Evolutionary conservation across 495 filamentous ascomycete species (phyloP), one percentile per base, ranked within the genome.

Genomic region (Aspergillus avenaceus): DNA sequence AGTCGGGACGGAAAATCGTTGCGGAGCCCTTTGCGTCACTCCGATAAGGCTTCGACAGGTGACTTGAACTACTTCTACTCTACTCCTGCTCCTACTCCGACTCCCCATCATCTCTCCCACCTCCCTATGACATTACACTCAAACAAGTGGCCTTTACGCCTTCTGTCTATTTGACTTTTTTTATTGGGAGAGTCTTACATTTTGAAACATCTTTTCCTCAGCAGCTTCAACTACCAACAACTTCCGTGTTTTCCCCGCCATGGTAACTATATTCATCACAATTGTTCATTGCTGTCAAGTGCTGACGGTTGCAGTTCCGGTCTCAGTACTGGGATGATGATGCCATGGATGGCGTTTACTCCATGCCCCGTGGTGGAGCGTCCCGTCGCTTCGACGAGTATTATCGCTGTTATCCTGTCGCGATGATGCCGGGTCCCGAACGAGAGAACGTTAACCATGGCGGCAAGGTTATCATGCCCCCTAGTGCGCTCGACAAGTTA

Each of bases 401-500:
- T 67, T 96, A 95, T 66, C 87, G 93, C 26, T 95, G 90, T 72
- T 98, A 97, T 61, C 95, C 93, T 16, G 77, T 95, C 50, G 83
- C 84, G 57, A 96, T 97, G 90, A 80, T 95, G 50, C 88, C 92
- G n/a, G 90, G 93, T 6, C 82, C 89, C 19, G 93, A 96, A 55
- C 79, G 92, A 62, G 87, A 90, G 46, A 84, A 88, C 45, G 84
- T 95, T 47, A 97, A 97, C 74, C 91, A 91, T 64, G 93, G 93
- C 50, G 93, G 91, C 70, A 98, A 98, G 73, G 91, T 97, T 57
- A 86, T 98, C 60, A 84, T 98, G 63, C 95, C 93, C 13, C 88
- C 95, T 2, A 95, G 89, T 27, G 91, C 93, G 9, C 79, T 98
- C 16, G 91, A 98, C 72, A 97, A 96, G 66, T 84, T 98, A 52